A percentile compares a stretch with the other conserved stretches of the same genome.
phyloP scores from a whole-genome alignment of 2,329 filamentous ascomycete genomes.

The Cladosporium sp. region DNA sequence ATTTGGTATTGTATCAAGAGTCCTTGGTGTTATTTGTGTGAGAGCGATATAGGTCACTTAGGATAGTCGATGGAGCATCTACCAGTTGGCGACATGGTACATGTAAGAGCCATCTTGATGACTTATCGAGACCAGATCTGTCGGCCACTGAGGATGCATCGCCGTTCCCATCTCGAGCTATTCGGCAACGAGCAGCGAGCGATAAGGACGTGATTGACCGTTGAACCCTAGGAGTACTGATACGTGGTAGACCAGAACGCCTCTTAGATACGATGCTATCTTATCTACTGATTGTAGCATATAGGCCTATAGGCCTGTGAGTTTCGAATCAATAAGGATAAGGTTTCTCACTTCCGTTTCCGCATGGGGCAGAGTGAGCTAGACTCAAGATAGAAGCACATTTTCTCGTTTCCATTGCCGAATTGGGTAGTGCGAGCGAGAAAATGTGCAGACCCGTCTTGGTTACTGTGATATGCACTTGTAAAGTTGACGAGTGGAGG shows the following conservation, averaged over 20 bases:
- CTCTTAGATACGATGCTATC: background rate
- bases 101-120: background rate
- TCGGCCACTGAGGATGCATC: background rate
- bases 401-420: background rate
- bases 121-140: background rate
- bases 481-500: background rate
- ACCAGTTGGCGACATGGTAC: background rate
- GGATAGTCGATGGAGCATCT: background rate
- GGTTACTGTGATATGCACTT: background rate
- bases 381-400: background rate
- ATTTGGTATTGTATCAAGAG: background rate
- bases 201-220: background rate
- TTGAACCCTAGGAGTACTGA: background rate
- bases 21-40: background rate
- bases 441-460: background rate
- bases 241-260: background rate
- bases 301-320: background rate
- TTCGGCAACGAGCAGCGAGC: background rate
- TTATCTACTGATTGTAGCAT: background rate
- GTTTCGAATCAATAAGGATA: background rate
- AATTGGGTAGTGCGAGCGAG: background rate
- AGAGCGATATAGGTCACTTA: background rate
- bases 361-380: background rate
- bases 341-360: background rate
- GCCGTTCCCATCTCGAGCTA: background rate